These are phyloP conservation scores for Simplicillium aogashimaense DNA, from an alignment of 2,329 filamentous ascomycete species.

Conservation along the genomic window DNA sequence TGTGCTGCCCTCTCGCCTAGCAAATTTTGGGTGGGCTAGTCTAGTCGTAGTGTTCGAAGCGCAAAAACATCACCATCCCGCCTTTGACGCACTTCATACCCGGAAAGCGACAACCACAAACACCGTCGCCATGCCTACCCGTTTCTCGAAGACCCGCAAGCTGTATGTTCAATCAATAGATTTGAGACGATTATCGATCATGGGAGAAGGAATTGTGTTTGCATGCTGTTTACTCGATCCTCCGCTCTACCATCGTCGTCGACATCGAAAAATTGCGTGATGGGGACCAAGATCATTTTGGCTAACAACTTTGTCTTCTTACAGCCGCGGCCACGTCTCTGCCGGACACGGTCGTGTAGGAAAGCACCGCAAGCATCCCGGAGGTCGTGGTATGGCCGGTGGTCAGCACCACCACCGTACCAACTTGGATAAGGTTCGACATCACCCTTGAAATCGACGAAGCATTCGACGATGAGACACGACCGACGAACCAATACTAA, in stretches of 20 bases:
- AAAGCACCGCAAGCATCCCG: constrained; percentile 92
- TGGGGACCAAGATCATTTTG: too few species aligned
- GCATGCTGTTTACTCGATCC: constrained; percentile 4
- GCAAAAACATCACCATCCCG: constrained; percentile 29
- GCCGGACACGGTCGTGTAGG: constrained; percentile 97
- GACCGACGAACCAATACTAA: constrained; percentile 13
- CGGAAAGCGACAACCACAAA: constrained; percentile 33
- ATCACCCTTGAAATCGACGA: constrained; percentile 16
- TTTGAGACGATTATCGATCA: constrained; percentile 4
- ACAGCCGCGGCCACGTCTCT: constrained; percentile 91
- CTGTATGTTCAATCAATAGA: constrained; percentile 44
- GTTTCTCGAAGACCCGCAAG: constrained; percentile 68
- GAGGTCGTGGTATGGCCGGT: constrained; percentile 86
- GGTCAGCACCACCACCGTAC: constrained; percentile 78
- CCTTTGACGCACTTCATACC: constrained; percentile 19
- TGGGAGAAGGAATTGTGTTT: constrained; percentile 2
- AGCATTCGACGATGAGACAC: neutral
- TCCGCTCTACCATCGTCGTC: too few species aligned
- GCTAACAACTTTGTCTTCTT: constrained; percentile 20
- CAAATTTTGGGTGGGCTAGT: constrained; percentile 20
- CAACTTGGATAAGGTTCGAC: constrained; percentile 67
- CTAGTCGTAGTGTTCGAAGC: constrained; percentile 17
- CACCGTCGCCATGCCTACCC: constrained; percentile 59
- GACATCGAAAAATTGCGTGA: too few species aligned
- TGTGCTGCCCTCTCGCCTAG: constrained; percentile 30